phyloP scores from a whole-genome alignment of 2,329 filamentous ascomycete species.

The Fusarium beomiforme region DNA sequence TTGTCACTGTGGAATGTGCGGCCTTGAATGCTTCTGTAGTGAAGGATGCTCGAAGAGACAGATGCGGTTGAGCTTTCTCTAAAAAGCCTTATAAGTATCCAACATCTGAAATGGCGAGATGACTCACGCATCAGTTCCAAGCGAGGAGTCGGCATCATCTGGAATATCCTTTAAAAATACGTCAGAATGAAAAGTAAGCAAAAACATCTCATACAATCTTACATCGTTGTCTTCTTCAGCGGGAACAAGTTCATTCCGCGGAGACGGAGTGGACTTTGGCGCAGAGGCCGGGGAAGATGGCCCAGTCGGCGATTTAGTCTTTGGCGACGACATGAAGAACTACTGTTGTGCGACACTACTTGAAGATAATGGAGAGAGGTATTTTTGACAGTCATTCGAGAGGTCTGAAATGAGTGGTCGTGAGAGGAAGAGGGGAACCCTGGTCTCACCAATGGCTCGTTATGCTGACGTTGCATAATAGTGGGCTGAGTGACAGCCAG shows the following conservation, averaged over 20 bases:
- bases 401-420: too few species aligned
- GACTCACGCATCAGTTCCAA: not conserved
- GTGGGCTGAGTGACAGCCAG: not conserved
- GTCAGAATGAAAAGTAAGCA: not conserved
- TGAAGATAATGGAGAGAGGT: not conserved
- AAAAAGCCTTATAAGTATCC: fast-evolving
- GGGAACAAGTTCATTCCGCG: not conserved
- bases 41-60: conserved; percentile 15
- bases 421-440: not conserved
- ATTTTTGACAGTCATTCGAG: not conserved
- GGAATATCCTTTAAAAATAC: not conserved
- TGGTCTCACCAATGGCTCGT: not conserved
- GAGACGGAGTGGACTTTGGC: not conserved
- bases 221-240: not conserved
- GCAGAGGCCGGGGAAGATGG: not conserved
- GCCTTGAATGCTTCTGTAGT: conserved; percentile 19
- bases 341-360: fast-evolving
- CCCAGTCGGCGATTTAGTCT: not conserved
- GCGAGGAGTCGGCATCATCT: not conserved
- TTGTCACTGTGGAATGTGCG: conserved; percentile 27
- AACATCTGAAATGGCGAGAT: fast-evolving
- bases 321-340: not conserved
- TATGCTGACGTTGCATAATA: not conserved
- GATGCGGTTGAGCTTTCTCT: conserved; percentile 22
- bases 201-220: fast-evolving